Evolutionary conservation across 441 rosid genomes (phyloP).

Genomic region (Populus hybrid): DNA sequence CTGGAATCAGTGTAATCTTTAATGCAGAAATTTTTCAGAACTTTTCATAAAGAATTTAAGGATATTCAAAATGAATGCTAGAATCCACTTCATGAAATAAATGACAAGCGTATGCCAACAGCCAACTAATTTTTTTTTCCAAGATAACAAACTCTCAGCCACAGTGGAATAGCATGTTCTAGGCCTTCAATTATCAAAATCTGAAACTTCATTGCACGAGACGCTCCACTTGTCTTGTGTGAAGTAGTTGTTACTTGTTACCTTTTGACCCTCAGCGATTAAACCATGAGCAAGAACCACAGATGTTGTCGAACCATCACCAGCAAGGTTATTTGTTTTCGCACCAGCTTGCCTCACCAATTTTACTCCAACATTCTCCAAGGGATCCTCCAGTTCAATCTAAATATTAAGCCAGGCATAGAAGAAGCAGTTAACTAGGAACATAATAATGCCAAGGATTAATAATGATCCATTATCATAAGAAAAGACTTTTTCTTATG

Average conservation of each 20-base stretch:
- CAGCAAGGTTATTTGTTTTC: slow-evolving; percentile 84
- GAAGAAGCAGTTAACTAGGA: not conserved
- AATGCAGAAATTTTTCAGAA: slow-evolving; percentile 15
- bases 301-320: slow-evolving; percentile 95
- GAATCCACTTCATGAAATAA: not conserved
- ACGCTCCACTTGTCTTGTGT: not conserved
- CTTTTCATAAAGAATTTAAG: not conserved
- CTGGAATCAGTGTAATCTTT: slow-evolving; percentile 34
- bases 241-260: slow-evolving; percentile 34
- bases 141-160: not conserved
- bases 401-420: slow-evolving; percentile 23
- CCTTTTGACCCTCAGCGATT: slow-evolving; percentile 83
- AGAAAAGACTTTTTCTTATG: too few species aligned
- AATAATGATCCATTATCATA: not conserved
- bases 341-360: slow-evolving; percentile 97
- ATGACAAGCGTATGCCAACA: not conserved
- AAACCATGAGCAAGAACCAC: slow-evolving; percentile 87
- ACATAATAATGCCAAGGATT: not conserved
- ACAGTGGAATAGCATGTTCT: not conserved
- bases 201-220: not conserved
- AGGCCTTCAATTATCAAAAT: not conserved
- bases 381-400: slow-evolving; percentile 86
- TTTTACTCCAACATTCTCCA: slow-evolving; percentile 94
- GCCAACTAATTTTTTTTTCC: not conserved
- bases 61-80: not conserved